Percentiles rank a stretch among this genome's conserved stretches.
Evolutionary conservation across 768 basidiomycete genomes (phyloP).

Genomic region (Termitomyces sp.): DNA sequence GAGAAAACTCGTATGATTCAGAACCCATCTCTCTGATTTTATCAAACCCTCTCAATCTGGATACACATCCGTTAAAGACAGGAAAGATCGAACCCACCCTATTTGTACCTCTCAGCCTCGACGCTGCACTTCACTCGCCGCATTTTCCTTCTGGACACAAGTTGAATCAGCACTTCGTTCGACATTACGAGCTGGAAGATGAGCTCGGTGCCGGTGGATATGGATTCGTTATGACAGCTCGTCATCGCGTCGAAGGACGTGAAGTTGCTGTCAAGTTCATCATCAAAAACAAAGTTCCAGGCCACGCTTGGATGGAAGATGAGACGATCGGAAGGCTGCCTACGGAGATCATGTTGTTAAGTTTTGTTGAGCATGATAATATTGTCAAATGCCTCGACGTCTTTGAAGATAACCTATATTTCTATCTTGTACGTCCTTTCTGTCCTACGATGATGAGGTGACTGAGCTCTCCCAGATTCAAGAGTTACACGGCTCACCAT

Average conservation of each 20-base stretch:
- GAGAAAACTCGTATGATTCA: neutral
- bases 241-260: slow-evolving; percentile 46
- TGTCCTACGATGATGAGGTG: neutral
- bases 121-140: slow-evolving; percentile 29
- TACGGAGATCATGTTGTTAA: slow-evolving; percentile 75
- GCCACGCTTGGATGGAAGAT: slow-evolving; percentile 59
- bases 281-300: slow-evolving; percentile 67
- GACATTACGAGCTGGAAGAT: slow-evolving; percentile 56
- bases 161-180: slow-evolving; percentile 56
- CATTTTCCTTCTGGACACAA: slow-evolving; percentile 56
- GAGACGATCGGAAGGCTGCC: slow-evolving; percentile 61
- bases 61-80: slow-evolving; percentile 4
- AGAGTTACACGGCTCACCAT: slow-evolving; percentile 90
- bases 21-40: slow-evolving; percentile 1
- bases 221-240: slow-evolving; percentile 90
- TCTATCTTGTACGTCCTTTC: slow-evolving; percentile 67
- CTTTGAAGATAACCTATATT: slow-evolving; percentile 79
- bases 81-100: slow-evolving; percentile 5
- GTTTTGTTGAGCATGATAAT: slow-evolving; percentile 67
- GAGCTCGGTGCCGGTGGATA: slow-evolving; percentile 91
- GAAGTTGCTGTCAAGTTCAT: slow-evolving; percentile 97
- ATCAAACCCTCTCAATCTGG: slow-evolving; percentile 9
- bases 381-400: slow-evolving; percentile 81
- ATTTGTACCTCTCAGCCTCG: slow-evolving; percentile 20
- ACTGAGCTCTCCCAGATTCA: slow-evolving; percentile 52